Conservation (phyloP, 768 basidiomycete genomes). For the Cubamyces sp. region DNA sequence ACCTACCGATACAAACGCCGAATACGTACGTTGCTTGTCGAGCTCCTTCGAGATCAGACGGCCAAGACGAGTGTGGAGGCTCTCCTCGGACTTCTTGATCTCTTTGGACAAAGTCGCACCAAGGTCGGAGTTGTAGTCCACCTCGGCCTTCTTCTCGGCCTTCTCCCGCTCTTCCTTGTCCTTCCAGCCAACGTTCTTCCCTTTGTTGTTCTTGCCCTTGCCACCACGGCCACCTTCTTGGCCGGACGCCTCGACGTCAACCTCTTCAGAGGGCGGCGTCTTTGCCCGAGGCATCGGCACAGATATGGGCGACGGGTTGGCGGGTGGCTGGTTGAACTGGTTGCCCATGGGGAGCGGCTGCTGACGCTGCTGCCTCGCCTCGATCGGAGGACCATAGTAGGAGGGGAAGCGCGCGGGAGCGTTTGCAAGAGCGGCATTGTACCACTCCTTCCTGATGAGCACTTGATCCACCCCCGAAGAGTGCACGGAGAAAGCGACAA, state of each 20-base stretch:
- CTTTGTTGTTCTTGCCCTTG: constrained; percentile 52
- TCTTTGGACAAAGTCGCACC: constrained; percentile 69
- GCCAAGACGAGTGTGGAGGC: constrained; percentile 73
- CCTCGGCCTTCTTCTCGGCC: constrained; percentile 40
- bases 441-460: constrained; percentile 85
- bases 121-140: constrained; percentile 45
- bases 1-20: background rate
- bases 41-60: constrained; percentile 83
- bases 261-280: constrained; percentile 77
- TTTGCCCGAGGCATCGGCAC: constrained; percentile 46
- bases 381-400: constrained; percentile 36
- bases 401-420: constrained; percentile 67
- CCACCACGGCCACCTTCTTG: constrained; percentile 58
- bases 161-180: constrained; percentile 56
- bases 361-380: constrained; percentile 24
- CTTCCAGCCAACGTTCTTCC: constrained; percentile 67
- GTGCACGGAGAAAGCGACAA: constrained; percentile 90
- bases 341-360: constrained; percentile 11
- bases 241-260: constrained; percentile 63
- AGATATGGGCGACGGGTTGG: constrained; percentile 24
- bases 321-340: constrained; percentile 26
- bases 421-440: constrained; percentile 62
- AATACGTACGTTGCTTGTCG: constrained; percentile 81
- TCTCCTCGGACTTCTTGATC: constrained; percentile 84
- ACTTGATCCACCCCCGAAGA: constrained; percentile 89